phyloP scores from a whole-genome alignment of 2,329 filamentous ascomycete genomes.

The Aspergillus fumigatiaffinis region DNA sequence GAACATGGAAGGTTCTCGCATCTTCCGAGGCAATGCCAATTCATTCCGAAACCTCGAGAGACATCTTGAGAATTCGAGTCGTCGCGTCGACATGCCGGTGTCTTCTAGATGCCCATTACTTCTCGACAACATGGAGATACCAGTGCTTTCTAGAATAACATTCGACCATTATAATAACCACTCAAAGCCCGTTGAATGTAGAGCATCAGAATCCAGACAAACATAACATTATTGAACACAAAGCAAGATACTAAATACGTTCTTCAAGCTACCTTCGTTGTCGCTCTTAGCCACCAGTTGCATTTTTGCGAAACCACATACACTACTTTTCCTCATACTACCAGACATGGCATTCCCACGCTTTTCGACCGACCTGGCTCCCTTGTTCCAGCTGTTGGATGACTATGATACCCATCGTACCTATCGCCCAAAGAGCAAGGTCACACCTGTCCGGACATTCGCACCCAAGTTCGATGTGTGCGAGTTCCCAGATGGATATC shows the following conservation, averaged over 20 bases:
- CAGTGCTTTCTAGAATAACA: slow-evolving; percentile 14
- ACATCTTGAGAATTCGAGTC: background rate
- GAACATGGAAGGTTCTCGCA: slow-evolving; percentile 13
- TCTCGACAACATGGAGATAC: slow-evolving; percentile 2
- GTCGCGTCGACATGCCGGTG: slow-evolving; percentile 2
- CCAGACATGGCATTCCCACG: slow-evolving; percentile 37
- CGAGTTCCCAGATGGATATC: slow-evolving; percentile 38
- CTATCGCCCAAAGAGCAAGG: slow-evolving; percentile 12
- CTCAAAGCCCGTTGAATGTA: background rate
- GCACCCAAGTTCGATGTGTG: slow-evolving; percentile 43
- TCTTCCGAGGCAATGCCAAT: slow-evolving; percentile 15
- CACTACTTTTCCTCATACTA: slow-evolving; percentile 6
- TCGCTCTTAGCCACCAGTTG: background rate
- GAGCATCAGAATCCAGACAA: slow-evolving; percentile 1
- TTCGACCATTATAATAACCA: slow-evolving; percentile 10
- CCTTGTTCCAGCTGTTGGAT: slow-evolving; percentile 42
- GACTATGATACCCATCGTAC: slow-evolving; percentile 37
- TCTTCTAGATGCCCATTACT: background rate
- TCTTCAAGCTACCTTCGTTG: background rate
- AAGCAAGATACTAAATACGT: background rate
- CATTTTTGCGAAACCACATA: background rate
- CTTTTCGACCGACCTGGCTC: slow-evolving; percentile 33
- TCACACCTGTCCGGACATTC: slow-evolving; percentile 28
- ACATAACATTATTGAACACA: background rate
- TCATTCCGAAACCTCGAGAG: slow-evolving; percentile 14